These are phyloP conservation scores for Staphylotrichum longicolle DNA, from an alignment of 495 filamentous ascomycete genomes.

Conservation along the genomic window DNA sequence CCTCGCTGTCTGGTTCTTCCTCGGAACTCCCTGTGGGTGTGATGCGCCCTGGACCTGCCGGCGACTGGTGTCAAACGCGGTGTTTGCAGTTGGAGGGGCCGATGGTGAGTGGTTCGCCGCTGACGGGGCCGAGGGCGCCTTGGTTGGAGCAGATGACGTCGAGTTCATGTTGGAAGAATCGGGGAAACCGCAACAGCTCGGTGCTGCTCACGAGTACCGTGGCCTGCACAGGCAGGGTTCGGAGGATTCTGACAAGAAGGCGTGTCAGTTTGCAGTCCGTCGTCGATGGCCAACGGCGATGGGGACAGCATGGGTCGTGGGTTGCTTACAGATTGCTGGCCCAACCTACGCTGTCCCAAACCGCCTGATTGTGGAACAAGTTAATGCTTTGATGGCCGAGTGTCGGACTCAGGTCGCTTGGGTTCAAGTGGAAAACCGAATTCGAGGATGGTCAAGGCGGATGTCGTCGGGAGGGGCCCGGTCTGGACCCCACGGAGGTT, in stretches of 20 bases:
- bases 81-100: conserved; percentile 30
- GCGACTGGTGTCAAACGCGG: conserved; percentile 56
- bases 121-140: conserved; percentile 41
- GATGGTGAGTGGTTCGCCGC: conserved; percentile 28
- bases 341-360: too few species aligned
- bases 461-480: conserved; percentile 29
- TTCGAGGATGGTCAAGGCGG: background rate
- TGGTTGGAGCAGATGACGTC: conserved; percentile 43
- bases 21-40: conserved; percentile 51
- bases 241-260: background rate
- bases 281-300: conserved; percentile 2
- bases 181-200: background rate
- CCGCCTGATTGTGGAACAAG: too few species aligned
- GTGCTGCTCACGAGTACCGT: background rate
- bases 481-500: conserved; percentile 28
- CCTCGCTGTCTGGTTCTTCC: conserved; percentile 72
- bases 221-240: background rate
- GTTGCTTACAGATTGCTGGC: too few species aligned
- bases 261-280: background rate
- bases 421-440: background rate
- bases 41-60: conserved; percentile 58
- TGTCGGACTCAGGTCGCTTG: background rate
- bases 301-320: background rate
- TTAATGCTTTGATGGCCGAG: background rate
- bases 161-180: conserved; percentile 42